Conservation (phyloP, 225 moss, liverwort and hornwort genomes). For the Neckera pumila region DNA sequence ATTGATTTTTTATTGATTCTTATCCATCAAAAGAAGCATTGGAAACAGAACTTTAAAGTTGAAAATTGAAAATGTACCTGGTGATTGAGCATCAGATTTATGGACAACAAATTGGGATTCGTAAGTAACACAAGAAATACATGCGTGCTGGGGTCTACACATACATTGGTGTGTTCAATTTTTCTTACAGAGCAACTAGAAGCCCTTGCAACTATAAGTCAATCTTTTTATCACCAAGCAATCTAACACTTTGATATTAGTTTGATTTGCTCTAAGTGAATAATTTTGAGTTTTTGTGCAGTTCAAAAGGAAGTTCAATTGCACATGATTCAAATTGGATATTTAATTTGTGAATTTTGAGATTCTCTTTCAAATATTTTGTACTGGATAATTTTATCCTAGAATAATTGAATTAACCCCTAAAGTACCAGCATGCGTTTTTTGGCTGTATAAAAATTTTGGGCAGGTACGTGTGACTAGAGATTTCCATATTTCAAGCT, state of each 20-base stretch:
- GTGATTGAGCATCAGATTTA: too few species aligned
- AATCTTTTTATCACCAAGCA: background rate
- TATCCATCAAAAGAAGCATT: background rate
- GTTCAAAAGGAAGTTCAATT: background rate
- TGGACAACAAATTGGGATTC: background rate
- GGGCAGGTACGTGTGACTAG: too few species aligned
- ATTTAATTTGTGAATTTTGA: background rate
- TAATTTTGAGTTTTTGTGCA: background rate
- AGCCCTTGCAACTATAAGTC: background rate
- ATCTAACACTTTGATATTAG: background rate
- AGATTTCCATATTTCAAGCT: too few species aligned
- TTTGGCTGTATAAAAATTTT: too few species aligned
- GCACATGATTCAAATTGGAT: too few species aligned
- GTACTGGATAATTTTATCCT: background rate
- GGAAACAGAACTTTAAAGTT: background rate
- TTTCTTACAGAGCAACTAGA: background rate
- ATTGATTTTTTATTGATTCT: too few species aligned
- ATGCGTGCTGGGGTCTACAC: background rate
- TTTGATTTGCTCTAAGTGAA: background rate
- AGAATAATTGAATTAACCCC: background rate
- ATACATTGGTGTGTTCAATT: background rate
- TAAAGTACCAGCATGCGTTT: too few species aligned
- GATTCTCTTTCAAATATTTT: too few species aligned
- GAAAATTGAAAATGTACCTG: background rate
- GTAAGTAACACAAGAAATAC: background rate